Evolutionary conservation across 176 grass and related monocot genomes (phyloP).

Genomic region (Elaeis guineensis): DNA sequence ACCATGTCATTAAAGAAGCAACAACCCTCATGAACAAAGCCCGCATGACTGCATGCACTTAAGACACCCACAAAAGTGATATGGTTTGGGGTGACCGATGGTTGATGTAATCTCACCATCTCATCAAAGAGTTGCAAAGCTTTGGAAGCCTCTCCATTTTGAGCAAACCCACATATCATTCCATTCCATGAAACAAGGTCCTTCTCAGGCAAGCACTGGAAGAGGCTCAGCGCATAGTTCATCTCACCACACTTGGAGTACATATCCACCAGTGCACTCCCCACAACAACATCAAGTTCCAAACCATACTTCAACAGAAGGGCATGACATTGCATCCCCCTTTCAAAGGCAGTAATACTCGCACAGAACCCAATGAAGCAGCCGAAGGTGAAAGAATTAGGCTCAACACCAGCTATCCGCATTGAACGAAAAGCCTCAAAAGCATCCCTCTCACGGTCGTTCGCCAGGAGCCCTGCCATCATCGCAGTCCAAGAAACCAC

Average conservation of each 20-base stretch:
- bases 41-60: constrained; percentile 10
- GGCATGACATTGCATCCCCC: constrained; percentile 24
- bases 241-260: constrained; percentile 6
- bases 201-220: constrained; percentile 10
- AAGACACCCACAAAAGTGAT: constrained; percentile 16
- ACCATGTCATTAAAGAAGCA: constrained; percentile 4
- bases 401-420: constrained; percentile 13
- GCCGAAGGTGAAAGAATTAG: constrained; percentile 32
- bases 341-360: constrained; percentile 1
- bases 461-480: constrained; percentile 15
- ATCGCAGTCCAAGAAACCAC: constrained; percentile 32
- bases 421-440: constrained; percentile 14
- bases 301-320: constrained; percentile 26
- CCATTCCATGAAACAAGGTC: constrained; percentile 22
- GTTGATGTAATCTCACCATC: background rate
- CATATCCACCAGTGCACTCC: constrained; percentile 1
- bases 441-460: constrained; percentile 5
- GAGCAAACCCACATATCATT: constrained; percentile 16
- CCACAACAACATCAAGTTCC: constrained; percentile 12
- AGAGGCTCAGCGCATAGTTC: background rate
- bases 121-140: constrained; percentile 14
- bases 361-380: constrained; percentile 21
- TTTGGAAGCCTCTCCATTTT: constrained; percentile 12
- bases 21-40: constrained; percentile 7
- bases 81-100: constrained; percentile 1